Conservation (phyloP, 345 rosid genomes). For the Streptanthus diversifolius region DNA sequence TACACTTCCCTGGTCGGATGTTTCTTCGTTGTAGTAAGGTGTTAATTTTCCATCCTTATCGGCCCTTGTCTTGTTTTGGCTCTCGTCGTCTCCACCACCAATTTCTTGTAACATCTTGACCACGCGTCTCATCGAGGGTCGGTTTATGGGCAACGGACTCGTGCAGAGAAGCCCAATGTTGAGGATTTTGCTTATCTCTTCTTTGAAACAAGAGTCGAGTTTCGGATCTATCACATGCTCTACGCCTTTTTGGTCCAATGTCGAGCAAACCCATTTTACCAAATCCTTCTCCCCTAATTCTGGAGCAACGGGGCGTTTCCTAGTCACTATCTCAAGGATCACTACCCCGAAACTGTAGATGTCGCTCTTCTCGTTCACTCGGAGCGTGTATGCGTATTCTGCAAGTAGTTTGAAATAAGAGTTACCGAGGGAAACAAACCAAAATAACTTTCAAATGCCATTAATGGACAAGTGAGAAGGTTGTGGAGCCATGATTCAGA, state of each 20-base stretch:
- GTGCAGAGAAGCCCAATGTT: slow-evolving; percentile 89
- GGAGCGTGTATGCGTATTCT: slow-evolving; percentile 96
- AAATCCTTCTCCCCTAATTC: slow-evolving; percentile 92
- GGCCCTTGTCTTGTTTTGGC: slow-evolving; percentile 18
- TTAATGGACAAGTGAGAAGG: slow-evolving; percentile 6
- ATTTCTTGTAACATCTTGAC: slow-evolving; percentile 86
- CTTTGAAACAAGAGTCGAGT: slow-evolving; percentile 75
- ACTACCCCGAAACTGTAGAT: slow-evolving; percentile 98
- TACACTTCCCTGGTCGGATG: slow-evolving; percentile 75
- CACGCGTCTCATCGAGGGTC: slow-evolving; percentile 94
- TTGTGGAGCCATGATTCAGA: slow-evolving; percentile 34
- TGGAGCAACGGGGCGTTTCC: slow-evolving; percentile 73
- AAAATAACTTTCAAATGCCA: not conserved
- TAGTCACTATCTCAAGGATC: slow-evolving; percentile 81
- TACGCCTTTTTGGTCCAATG: slow-evolving; percentile 69
- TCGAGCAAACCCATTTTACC: slow-evolving; percentile 89
- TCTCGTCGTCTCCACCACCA: slow-evolving; percentile 42
- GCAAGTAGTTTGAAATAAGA: slow-evolving; percentile 27
- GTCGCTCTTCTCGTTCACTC: slow-evolving; percentile 99
- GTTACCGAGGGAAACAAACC: slow-evolving; percentile 25
- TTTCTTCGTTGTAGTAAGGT: slow-evolving; percentile 81
- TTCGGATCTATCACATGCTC: slow-evolving; percentile 80
- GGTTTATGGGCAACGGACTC: slow-evolving; percentile 82
- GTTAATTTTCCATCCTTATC: slow-evolving; percentile 76
- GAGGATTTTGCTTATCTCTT: slow-evolving; percentile 78